Base-by-base conservation (phyloP, 495 filamentous ascomycete genomes). In the Penicillium angulare region DNA sequence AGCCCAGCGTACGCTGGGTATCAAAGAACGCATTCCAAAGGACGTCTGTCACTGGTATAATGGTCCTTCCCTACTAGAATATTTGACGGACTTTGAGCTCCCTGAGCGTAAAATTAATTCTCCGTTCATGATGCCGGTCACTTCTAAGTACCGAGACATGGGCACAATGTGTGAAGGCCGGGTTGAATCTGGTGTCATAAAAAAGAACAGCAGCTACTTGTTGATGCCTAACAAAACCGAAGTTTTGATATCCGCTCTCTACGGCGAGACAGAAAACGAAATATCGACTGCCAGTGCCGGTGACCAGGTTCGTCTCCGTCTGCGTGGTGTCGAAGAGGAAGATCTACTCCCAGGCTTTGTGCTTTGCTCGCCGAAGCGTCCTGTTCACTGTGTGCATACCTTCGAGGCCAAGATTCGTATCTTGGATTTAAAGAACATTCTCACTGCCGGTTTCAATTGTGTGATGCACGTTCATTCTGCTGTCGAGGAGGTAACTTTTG, bases 91-190 rank as follows among this genome's bases (percentile, higher is more conserved):
- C 64, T 96, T 98, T 87, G 81, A 89, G 64, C 80, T 91, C 23
- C 80, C 96, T 9, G 93, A 97, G 67, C 89, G 93, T 53, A 99
- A 97, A 72, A 75, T 96, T 68, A 96, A 96, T 57, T 92, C 93
- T 9, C 93, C 93, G 9, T 97, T 99, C 79, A 97, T 97, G 95
- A 96, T 97, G 93, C 89, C 95, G 5, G 81, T 99, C 60, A 87
- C 86, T 43, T 88, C 86, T 64, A 99, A 97, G 68, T 97, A 97
- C 75, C 83, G 86, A 57, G 92, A 97, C 70, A 89, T 99, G 87
- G 93, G 93, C 61, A 97, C 93, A 54, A 91, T 97, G 78, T 81
- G 95, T 16, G 95, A 99, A 73, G 93, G 93, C 46, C 96, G 96
- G 73, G 87, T 99, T 59, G 95, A 99, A 70, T 84, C 90, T 7